These are phyloP conservation scores for Mimosa bimucronata DNA, from an alignment of 306 rosid genomes.

Conservation along the genomic window DNA sequence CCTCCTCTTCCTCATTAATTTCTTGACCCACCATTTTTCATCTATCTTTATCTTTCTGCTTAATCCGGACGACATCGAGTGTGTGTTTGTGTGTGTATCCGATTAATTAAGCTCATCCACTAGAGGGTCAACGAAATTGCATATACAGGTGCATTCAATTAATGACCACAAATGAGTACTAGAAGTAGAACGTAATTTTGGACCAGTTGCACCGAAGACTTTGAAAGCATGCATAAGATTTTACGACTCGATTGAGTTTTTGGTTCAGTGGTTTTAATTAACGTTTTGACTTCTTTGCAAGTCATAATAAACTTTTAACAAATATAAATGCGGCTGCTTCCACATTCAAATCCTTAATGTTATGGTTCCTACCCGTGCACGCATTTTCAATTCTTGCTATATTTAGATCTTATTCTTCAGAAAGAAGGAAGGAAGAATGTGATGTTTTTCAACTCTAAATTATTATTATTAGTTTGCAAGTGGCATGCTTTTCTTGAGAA, in stretches of 20 bases:
- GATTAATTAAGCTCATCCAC: slow-evolving; percentile 6
- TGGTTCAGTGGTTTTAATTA: background rate
- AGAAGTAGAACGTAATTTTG: slow-evolving; percentile 29
- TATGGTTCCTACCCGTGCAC: slow-evolving; percentile 4
- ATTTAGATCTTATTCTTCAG: background rate
- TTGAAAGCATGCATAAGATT: slow-evolving; percentile 20
- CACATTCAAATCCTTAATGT: slow-evolving; percentile 30
- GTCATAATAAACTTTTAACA: background rate
- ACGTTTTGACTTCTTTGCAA: slow-evolving; percentile 33
- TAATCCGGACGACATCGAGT: background rate
- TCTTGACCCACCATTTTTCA: slow-evolving; percentile 47
- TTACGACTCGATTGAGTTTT: background rate
- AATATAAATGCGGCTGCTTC: slow-evolving; percentile 1
- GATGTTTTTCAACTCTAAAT: background rate
- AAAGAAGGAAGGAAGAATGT: background rate
- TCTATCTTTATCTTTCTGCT: slow-evolving; percentile 5
- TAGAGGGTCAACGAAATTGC: slow-evolving; percentile 52
- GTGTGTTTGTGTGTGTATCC: slow-evolving; percentile 11
- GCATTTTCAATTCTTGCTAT: background rate
- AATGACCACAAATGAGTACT: slow-evolving; percentile 13
- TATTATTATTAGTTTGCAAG: background rate
- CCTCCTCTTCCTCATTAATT: slow-evolving; percentile 49
- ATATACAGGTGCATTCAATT: slow-evolving; percentile 25
- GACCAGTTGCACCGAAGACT: slow-evolving; percentile 14
- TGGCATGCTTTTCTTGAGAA: background rate